phyloP scores from a whole-genome alignment of 2,329 filamentous ascomycete species.

The Neofusicoccum parvum region DNA sequence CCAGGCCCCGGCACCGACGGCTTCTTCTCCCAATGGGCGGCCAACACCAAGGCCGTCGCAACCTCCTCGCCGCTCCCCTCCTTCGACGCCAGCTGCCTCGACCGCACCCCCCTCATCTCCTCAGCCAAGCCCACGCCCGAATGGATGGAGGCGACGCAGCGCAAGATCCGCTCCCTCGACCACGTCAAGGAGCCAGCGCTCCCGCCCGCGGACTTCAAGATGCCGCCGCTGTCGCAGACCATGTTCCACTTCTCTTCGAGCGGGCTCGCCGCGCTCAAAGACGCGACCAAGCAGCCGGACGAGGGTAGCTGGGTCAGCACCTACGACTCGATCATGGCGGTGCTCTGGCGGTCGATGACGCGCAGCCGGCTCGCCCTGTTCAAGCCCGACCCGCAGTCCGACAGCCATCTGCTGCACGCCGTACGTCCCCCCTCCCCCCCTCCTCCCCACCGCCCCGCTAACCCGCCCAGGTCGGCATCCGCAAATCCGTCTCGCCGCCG shows the following conservation, averaged over 20 bases:
- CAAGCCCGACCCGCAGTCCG: slow-evolving; percentile 21
- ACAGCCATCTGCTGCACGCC: slow-evolving; percentile 28
- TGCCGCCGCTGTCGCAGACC: slow-evolving; percentile 26
- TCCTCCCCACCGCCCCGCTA: too few relatives aligned
- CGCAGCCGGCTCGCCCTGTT: slow-evolving; percentile 28
- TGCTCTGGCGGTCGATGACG: slow-evolving; percentile 30
- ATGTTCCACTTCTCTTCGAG: slow-evolving; percentile 30
- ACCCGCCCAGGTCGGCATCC: slow-evolving; percentile 22
- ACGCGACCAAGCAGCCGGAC: slow-evolving; percentile 9
- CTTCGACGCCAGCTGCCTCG: slow-evolving; percentile 14
- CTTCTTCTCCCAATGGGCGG: slow-evolving; percentile 32
- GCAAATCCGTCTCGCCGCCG: slow-evolving; percentile 27
- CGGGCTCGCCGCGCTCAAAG: slow-evolving; percentile 27
- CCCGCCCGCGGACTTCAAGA: slow-evolving; percentile 29
- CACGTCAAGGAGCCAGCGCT: slow-evolving; percentile 25
- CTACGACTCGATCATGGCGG: slow-evolving; percentile 31
- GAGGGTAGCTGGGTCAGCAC: slow-evolving; percentile 28
- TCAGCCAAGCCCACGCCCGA: not conserved
- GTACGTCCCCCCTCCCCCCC: not conserved
- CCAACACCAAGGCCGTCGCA: slow-evolving; percentile 27
- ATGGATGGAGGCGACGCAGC: slow-evolving; percentile 1
- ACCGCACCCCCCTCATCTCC: slow-evolving; percentile 17
- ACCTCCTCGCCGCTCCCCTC: slow-evolving; percentile 23
- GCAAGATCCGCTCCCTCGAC: slow-evolving; percentile 22
- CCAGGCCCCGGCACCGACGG: slow-evolving; percentile 29